Conservation (phyloP, 306 rosid genomes). For the Glycine soja region DNA sequence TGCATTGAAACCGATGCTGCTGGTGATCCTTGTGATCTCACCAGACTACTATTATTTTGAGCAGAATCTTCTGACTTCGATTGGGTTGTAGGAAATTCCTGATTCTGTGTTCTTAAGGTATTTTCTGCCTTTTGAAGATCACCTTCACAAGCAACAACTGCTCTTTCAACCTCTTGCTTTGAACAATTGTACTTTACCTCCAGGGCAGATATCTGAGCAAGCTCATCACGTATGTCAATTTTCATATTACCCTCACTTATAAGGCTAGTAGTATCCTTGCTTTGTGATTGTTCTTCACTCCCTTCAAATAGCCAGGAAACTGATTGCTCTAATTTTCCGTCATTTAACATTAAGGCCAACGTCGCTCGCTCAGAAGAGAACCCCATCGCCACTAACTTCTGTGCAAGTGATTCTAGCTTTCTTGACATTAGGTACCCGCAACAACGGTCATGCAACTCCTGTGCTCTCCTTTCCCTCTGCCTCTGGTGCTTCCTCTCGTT, state of each 20-base stretch:
- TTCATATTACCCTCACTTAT: slow-evolving; percentile 63
- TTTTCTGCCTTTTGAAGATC: slow-evolving; percentile 76
- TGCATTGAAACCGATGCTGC: slow-evolving; percentile 54
- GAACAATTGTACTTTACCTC: slow-evolving; percentile 68
- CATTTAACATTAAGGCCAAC: slow-evolving; percentile 70
- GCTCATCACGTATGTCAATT: slow-evolving; percentile 83
- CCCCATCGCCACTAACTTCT: slow-evolving; percentile 81
- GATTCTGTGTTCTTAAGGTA: slow-evolving; percentile 64
- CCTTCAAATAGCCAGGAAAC: slow-evolving; percentile 77
- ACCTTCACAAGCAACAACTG: slow-evolving; percentile 80
- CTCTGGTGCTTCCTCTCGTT: slow-evolving; percentile 93
- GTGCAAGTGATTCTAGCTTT: slow-evolving; percentile 82
- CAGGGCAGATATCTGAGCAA: slow-evolving; percentile 62
- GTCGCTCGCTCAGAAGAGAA: slow-evolving; percentile 71
- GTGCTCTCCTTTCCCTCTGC: slow-evolving; percentile 88
- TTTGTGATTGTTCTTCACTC: slow-evolving; percentile 55
- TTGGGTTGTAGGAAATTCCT: slow-evolving; percentile 53
- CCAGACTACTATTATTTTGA: slow-evolving; percentile 49
- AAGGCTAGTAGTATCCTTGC: slow-evolving; percentile 47
- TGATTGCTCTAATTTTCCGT: slow-evolving; percentile 81
- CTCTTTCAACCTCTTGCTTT: slow-evolving; percentile 87
- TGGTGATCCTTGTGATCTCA: slow-evolving; percentile 57
- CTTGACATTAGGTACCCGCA: slow-evolving; percentile 76
- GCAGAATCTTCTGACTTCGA: slow-evolving; percentile 65
- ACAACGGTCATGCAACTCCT: slow-evolving; percentile 83